A percentile compares a stretch with the other conserved stretches of the same genome.
phyloP scores from a whole-genome alignment of 2,329 filamentous ascomycete genomes.

The Cercospora sp. region DNA sequence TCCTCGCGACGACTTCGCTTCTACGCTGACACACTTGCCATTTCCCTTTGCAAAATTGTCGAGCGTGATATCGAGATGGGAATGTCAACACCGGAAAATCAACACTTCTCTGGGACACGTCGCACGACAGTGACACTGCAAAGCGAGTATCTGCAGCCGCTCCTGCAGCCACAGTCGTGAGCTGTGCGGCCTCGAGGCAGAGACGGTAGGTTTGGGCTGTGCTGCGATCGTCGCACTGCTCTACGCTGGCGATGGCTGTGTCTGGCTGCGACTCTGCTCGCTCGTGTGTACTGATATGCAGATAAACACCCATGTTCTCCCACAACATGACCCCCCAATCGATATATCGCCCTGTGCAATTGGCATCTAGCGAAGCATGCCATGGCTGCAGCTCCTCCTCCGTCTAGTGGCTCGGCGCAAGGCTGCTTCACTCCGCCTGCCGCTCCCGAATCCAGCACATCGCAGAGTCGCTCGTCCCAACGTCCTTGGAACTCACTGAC shows the following conservation, averaged over 20 bases:
- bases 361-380: slow-evolving; percentile 5
- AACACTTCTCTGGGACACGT: neutral
- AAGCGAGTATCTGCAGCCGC: neutral
- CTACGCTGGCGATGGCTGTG: neutral
- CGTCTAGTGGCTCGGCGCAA: slow-evolving; percentile 7
- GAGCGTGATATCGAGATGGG: neutral
- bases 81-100: neutral
- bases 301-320: neutral
- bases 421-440: neutral
- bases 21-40: neutral
- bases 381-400: slow-evolving; percentile 1
- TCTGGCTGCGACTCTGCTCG: neutral
- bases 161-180: slow-evolving; percentile 4
- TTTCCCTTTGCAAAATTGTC: neutral
- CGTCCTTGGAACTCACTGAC: neutral
- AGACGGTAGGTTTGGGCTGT: neutral
- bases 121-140: neutral
- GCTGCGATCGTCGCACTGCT: neutral
- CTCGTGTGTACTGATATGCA: neutral
- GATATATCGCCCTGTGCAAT: neutral
- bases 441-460: neutral
- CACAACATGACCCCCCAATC: neutral
- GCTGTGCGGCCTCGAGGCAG: neutral
- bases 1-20: neutral
- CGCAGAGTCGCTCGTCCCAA: neutral